Percentiles rank a stretch among this genome's conserved stretches.
Evolutionary conservation across 805 yeast genomes (phyloP).

Genomic region (Hanseniaspora mollemarum): DNA sequence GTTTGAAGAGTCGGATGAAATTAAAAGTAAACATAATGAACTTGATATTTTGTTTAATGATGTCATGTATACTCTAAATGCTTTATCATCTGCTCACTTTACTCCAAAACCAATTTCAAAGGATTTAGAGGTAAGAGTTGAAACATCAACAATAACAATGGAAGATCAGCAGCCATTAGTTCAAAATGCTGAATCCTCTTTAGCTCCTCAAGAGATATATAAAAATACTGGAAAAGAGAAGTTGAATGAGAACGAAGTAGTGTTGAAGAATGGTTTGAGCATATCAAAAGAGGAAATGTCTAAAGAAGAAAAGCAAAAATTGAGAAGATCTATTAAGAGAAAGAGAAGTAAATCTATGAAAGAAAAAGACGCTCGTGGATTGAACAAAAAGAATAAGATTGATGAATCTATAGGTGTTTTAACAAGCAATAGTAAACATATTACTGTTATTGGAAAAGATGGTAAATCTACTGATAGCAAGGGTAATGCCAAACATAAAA

Average conservation of each 20-base stretch:
- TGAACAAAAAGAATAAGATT: slow-evolving; percentile 39
- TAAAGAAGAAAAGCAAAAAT: slow-evolving; percentile 74
- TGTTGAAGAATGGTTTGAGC: slow-evolving; percentile 64
- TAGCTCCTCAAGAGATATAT: slow-evolving; percentile 94
- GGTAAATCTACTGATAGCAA: slow-evolving; percentile 65
- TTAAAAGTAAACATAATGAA: slow-evolving; percentile 66
- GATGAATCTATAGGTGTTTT: slow-evolving; percentile 60
- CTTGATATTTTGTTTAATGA: slow-evolving; percentile 52
- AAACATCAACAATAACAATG: slow-evolving; percentile 73
- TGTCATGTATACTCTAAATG: slow-evolving; percentile 64
- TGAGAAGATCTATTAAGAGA: slow-evolving; percentile 78
- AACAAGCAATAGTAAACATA: slow-evolving; percentile 51
- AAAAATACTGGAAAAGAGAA: slow-evolving; percentile 35
- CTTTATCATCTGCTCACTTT: slow-evolving; percentile 87
- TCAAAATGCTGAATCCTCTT: slow-evolving; percentile 54
- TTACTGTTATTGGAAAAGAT: slow-evolving; percentile 63
- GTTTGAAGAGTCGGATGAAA: slow-evolving; percentile 47
- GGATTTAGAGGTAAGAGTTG: slow-evolving; percentile 67
- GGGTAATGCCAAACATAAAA: slow-evolving; percentile 47
- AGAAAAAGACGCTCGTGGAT: slow-evolving; percentile 20
- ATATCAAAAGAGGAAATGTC: slow-evolving; percentile 71
- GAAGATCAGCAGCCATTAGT: slow-evolving; percentile 94
- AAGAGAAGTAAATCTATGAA: slow-evolving; percentile 50
- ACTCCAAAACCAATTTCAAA: slow-evolving; percentile 83
- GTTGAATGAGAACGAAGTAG: slow-evolving; percentile 47